Evolutionary conservation across 2,329 filamentous ascomycete species (phyloP).

Genomic region (Penicillium sp.): DNA sequence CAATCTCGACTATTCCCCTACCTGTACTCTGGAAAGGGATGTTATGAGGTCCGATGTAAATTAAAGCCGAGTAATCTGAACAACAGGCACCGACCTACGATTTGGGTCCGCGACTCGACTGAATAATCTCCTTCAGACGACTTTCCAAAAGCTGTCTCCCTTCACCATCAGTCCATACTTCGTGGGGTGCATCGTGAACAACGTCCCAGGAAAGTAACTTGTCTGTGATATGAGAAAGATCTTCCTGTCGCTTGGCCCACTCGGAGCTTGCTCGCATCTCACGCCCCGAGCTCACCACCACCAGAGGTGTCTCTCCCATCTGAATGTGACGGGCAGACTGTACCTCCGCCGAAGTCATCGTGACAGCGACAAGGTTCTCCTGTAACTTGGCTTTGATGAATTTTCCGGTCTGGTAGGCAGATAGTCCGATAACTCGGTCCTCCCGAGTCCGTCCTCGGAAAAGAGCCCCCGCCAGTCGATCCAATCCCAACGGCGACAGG

Average conservation of each 20-base stretch:
- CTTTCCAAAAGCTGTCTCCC: constrained; percentile 77
- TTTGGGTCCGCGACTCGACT: constrained; percentile 11
- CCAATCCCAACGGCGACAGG: constrained; percentile 82
- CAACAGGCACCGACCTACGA: neutral
- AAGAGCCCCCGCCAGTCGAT: constrained; percentile 76
- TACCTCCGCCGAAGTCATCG: constrained; percentile 82
- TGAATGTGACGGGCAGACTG: constrained; percentile 78
- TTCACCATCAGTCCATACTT: constrained; percentile 77
- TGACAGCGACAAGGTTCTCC: constrained; percentile 84
- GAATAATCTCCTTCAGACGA: constrained; percentile 69
- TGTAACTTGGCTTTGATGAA: constrained; percentile 89
- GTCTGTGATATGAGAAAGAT: constrained; percentile 76
- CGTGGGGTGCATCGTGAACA: constrained; percentile 78
- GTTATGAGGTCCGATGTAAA: neutral
- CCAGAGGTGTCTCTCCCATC: constrained; percentile 70
- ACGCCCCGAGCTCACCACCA: constrained; percentile 79
- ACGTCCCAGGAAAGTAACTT: constrained; percentile 84
- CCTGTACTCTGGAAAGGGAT: neutral
- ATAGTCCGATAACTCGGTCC: constrained; percentile 81
- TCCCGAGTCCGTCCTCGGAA: constrained; percentile 77
- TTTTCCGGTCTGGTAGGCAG: constrained; percentile 77
- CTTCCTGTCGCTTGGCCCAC: constrained; percentile 85
- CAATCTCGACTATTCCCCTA: neutral
- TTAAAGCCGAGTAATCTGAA: neutral
- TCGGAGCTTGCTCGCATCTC: constrained; percentile 64